Conservation (phyloP, 257 asterid species). For the Fraxinus anomala region DNA sequence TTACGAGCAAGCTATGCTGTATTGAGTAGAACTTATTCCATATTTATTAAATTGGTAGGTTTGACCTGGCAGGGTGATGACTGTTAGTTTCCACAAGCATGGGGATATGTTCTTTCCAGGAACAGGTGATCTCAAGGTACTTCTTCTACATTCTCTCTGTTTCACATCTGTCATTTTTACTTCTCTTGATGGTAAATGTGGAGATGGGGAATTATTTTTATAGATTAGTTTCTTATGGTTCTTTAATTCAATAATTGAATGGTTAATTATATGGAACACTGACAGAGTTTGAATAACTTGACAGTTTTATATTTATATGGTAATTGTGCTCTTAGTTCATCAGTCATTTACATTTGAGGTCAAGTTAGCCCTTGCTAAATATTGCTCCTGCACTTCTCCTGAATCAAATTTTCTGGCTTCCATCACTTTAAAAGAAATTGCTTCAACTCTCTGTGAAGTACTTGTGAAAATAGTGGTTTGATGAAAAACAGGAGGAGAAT, state of each 20-base stretch:
- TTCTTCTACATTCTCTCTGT: constrained; percentile 27
- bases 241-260: constrained; percentile 13
- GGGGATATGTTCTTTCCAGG: constrained; percentile 98
- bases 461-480: not conserved
- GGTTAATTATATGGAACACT: not conserved
- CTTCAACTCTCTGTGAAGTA: not conserved
- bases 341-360: constrained; percentile 10
- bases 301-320: constrained; percentile 15
- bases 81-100: constrained; percentile 97
- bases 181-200: constrained; percentile 8
- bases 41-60: constrained; percentile 23
- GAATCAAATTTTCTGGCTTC: not conserved
- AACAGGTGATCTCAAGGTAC: constrained; percentile 97
- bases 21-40: constrained; percentile 1
- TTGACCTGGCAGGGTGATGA: constrained; percentile 84
- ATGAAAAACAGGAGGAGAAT: not conserved
- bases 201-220: not conserved
- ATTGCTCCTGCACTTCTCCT: not conserved
- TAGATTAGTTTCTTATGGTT: constrained; percentile 13
- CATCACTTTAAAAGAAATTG: not conserved
- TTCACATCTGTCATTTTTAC: constrained; percentile 21
- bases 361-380: not conserved
- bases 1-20: not conserved
- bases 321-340: not conserved
- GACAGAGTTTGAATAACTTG: not conserved